Percentiles rank a stretch among this genome's conserved stretches.
phyloP scores from a whole-genome alignment of 2,329 filamentous ascomycete genomes.

The Talaromyces sp. region DNA sequence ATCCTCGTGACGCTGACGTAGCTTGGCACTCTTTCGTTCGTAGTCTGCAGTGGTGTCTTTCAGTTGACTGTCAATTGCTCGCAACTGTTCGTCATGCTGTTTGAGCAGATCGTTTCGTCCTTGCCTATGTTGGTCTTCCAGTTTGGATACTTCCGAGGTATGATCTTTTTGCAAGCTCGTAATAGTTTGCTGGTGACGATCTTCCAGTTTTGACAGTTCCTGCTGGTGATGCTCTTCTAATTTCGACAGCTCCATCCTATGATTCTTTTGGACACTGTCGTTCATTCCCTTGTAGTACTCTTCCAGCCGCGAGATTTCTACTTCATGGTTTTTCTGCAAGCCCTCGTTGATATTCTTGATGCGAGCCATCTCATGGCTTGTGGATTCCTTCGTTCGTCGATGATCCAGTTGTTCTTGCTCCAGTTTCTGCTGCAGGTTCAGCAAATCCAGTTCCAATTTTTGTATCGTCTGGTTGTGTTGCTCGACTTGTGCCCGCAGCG shows the following conservation, averaged over 20 bases:
- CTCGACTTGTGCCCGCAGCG: conserved; percentile 72
- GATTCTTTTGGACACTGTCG: conserved; percentile 63
- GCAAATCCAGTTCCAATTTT: conserved; percentile 56
- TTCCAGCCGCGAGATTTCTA: conserved; percentile 56
- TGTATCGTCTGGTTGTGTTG: conserved; percentile 65
- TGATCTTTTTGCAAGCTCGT: conserved; percentile 43
- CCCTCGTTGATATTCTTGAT: conserved; percentile 68
- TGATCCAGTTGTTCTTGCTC: conserved; percentile 74
- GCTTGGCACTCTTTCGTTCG: conserved; percentile 39
- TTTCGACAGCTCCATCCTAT: conserved; percentile 64
- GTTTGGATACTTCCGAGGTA: conserved; percentile 61
- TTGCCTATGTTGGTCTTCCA: conserved; percentile 50
- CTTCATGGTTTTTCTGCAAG: conserved; percentile 67
- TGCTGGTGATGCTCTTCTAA: conserved; percentile 51
- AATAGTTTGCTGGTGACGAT: conserved; percentile 12
- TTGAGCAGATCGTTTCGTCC: conserved; percentile 43
- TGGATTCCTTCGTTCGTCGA: conserved; percentile 62
- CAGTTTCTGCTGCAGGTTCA: conserved; percentile 55
- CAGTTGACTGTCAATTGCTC: conserved; percentile 50
- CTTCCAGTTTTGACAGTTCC: conserved; percentile 25
- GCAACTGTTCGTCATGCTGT: conserved; percentile 47
- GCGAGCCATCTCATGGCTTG: conserved; percentile 54
- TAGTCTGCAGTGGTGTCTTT: conserved; percentile 45
- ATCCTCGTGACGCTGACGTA: conserved; percentile 52
- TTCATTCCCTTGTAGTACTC: conserved; percentile 57